Evolutionary conservation across 306 rosid species (phyloP), one percentile per base, ranked within the genome.

Genomic region (Vigna unguiculata): DNA sequence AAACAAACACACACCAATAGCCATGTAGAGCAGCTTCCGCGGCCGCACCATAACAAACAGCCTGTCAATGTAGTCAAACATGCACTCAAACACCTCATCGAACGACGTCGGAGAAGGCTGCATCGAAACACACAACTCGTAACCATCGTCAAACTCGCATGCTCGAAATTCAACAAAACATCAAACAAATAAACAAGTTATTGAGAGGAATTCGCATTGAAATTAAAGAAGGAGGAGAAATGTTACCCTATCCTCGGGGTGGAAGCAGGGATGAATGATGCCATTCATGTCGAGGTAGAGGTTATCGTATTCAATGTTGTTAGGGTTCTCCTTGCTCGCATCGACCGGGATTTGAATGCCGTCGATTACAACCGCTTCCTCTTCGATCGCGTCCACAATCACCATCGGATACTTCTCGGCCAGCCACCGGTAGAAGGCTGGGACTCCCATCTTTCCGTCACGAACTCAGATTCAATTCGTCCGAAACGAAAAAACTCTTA

Each of bases 281-380:
- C 96, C 96, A 32, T 96, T 96, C 99, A 96, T 96, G 81, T 92
- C 99, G 53, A 96, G 99, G 60, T 92, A 96, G 49, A 96, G 98
- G 64, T 96, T 96, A 54, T 92, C 99, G 58, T 82, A 96, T 76
- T 96, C 99, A 25, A 93, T 80, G 15, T 85, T 80, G 79, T 96
- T 96, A 64, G 98, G 98, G 83, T 96, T 96, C 0, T 85, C 86
- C 40, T 92, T 89, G 47, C 96, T 92, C 22, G 97, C 87, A 43
- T 96, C 99, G 2, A 96, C 91, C 0, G 99, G 99, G 67, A 96
- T 92, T 78, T 80, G 15, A 45, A 91, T 61, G 43, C 88, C 92
- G 0, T 96, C 98, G 53, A 96, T 92, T 1, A 73, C 98, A 3
- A 96, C 98, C 0, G 99, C 85, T 28, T 91, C 97, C 77, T 96